These are phyloP conservation scores for Melanopsichium pennsylvanicum DNA, from an alignment of 1,284 basidiomycete species.

Conservation along the genomic window DNA sequence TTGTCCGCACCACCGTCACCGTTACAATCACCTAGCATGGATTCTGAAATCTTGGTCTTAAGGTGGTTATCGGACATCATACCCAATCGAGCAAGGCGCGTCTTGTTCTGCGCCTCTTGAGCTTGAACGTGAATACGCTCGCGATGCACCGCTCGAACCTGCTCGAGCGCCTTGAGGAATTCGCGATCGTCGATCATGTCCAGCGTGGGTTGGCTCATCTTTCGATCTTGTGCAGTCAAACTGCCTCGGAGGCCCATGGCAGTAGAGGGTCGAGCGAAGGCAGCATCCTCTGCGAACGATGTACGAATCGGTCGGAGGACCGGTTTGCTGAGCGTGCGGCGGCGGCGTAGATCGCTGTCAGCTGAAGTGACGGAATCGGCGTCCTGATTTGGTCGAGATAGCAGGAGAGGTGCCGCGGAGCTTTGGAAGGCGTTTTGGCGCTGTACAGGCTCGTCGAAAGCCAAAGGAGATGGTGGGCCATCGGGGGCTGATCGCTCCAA, in stretches of 20 bases:
- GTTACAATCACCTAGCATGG: constrained; percentile 22
- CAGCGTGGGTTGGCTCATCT: constrained; percentile 58
- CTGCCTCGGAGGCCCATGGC: constrained; percentile 29
- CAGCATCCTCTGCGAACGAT: constrained; percentile 4
- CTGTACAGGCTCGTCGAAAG: too few relatives aligned
- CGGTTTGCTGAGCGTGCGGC: constrained; percentile 25
- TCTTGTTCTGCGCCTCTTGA: constrained; percentile 29
- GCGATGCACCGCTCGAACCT: constrained; percentile 48
- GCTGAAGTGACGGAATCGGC: neutral
- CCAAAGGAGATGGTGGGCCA: too few relatives aligned
- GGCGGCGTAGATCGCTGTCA: constrained; percentile 4
- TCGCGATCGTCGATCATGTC: constrained; percentile 59
- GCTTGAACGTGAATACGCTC: constrained; percentile 46
- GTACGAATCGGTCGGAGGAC: constrained; percentile 25
- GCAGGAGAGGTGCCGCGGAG: neutral
- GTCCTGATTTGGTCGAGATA: neutral
- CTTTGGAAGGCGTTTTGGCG: neutral
- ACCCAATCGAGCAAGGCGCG: constrained; percentile 24
- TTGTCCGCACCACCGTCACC: neutral
- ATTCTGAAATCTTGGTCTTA: constrained; percentile 20
- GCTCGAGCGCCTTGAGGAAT: constrained; percentile 57
- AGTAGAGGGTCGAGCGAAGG: constrained; percentile 15
- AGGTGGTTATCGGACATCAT: constrained; percentile 31
- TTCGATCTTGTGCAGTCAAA: constrained; percentile 26
- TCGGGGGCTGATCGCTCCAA: neutral